Evolutionary conservation across 148 eudicot species (phyloP).

Genomic region (Fallopia convolvulus): DNA sequence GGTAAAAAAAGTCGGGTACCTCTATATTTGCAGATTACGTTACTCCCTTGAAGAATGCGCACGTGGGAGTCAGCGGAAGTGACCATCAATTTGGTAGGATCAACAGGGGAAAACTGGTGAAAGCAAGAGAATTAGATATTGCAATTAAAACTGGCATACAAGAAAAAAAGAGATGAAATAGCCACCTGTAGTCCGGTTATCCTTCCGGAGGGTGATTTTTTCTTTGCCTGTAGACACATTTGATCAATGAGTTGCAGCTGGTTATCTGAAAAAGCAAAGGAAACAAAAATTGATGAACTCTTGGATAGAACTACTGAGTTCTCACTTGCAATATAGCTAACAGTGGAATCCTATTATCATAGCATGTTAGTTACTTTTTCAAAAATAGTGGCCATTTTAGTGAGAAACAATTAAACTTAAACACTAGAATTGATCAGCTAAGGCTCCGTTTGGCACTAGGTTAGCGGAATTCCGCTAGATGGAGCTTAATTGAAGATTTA

Average conservation of each 20-base stretch:
- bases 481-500: too few species aligned
- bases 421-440: too few species aligned
- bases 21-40: slow-evolving; percentile 59
- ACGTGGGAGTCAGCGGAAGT: slow-evolving; percentile 81
- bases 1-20: slow-evolving; percentile 33
- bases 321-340: neutral
- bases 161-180: slow-evolving; percentile 12
- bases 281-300: slow-evolving; percentile 8
- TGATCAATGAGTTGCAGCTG: slow-evolving; percentile 45
- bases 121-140: neutral
- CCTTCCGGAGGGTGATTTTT: slow-evolving; percentile 57
- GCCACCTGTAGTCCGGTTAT: slow-evolving; percentile 83
- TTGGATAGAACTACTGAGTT: neutral
- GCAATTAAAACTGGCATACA: too few species aligned
- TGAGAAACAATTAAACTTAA: neutral
- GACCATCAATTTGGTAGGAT: slow-evolving; percentile 71
- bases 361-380: neutral
- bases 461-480: too few species aligned
- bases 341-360: neutral
- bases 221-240: slow-evolving; percentile 49
- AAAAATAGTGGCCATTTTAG: neutral
- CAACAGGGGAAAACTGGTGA: slow-evolving; percentile 64
- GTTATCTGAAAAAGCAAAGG: slow-evolving; percentile 35
- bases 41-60: slow-evolving; percentile 56
- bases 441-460: too few species aligned